Conservation (phyloP, 2,329 filamentous ascomycete species). For the Harringtonia lauricola region DNA sequence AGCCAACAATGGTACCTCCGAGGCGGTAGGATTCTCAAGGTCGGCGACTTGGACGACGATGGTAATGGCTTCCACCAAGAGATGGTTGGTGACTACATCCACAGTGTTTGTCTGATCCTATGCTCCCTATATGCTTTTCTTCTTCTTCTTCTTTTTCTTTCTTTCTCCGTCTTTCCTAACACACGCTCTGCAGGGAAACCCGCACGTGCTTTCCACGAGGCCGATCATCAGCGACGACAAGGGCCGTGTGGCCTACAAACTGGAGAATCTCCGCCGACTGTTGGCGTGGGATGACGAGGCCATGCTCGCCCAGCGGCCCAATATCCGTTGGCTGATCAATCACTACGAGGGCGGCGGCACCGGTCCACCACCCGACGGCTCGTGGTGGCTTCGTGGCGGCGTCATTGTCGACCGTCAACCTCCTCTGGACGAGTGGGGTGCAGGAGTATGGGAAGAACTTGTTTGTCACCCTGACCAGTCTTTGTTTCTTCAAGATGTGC, state of each 20-base stretch:
- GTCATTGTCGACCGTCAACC: neutral
- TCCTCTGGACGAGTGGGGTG: neutral
- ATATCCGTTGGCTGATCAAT: neutral
- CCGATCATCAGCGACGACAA: neutral
- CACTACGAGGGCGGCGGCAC: slow-evolving; percentile 1
- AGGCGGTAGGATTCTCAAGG: neutral
- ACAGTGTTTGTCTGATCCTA: neutral
- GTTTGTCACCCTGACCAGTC: neutral
- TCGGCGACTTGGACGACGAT: neutral
- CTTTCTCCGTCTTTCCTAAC: neutral
- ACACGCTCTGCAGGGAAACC: neutral
- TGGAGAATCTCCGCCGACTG: neutral
- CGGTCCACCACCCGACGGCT: neutral
- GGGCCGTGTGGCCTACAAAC: neutral
- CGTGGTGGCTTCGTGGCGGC: neutral
- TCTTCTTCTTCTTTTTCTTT: neutral
- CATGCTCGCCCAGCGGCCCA: neutral
- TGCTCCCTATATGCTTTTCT: neutral
- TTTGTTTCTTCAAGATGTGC: neutral
- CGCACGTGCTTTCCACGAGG: neutral
- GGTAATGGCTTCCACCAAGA: neutral
- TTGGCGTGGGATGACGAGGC: neutral
- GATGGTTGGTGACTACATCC: neutral
- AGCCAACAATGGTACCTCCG: neutral
- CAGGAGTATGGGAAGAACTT: neutral